Evolutionary conservation across 306 rosid genomes (phyloP).

Genomic region (Dalbergia cultrata): DNA sequence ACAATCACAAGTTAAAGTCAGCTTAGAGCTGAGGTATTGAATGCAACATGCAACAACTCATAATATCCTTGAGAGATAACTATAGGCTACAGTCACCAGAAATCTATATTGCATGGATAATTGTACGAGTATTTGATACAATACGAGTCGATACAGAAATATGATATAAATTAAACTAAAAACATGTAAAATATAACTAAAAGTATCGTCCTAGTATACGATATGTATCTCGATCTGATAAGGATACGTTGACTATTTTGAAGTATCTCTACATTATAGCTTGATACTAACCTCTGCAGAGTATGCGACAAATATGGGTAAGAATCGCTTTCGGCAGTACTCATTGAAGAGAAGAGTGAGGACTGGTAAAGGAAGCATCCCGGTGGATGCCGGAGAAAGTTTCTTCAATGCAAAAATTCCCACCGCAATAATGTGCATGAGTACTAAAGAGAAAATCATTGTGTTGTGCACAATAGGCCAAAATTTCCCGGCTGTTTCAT

Average conservation of each 20-base stretch:
- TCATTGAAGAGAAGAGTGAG: conserved; percentile 89
- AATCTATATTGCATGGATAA: not conserved
- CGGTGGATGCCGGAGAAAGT: conserved; percentile 61
- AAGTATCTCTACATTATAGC: no score
- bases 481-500: conserved; percentile 88
- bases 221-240: no score
- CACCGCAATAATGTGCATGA: conserved; percentile 92
- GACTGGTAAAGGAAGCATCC: conserved; percentile 78
- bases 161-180: no score
- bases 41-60: conserved; percentile 8
- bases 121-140: no score
- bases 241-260: no score
- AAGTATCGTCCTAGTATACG: no score
- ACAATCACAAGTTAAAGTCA: conserved; percentile 34
- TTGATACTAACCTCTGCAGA: conserved; percentile 74
- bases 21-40: conserved; percentile 9
- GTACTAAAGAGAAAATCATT: conserved; percentile 87
- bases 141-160: no score
- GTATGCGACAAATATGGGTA: conserved; percentile 75
- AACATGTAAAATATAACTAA: no score
- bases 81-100: conserved; percentile 14
- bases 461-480: conserved; percentile 95
- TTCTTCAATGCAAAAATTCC: conserved; percentile 89
- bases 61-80: not conserved
- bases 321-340: conserved; percentile 96